Percentiles rank a stretch among this genome's conserved stretches.
Evolutionary conservation across 352 stramenopile genomes (phyloP).

Genomic region (Pythium angustatum): DNA sequence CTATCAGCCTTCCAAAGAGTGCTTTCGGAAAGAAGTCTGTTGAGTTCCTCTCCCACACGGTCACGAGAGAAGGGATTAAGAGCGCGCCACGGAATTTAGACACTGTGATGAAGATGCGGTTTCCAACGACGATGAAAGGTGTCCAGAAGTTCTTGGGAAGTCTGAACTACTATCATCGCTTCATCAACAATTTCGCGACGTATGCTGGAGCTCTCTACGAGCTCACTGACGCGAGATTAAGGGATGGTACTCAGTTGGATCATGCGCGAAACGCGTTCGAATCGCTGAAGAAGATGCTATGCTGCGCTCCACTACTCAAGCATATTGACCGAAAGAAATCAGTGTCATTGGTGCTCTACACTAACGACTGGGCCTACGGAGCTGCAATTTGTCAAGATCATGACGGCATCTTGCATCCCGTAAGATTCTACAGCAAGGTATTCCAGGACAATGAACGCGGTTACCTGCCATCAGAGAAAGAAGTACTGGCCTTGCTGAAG

Average conservation of each 20-base stretch:
- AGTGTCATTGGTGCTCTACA: slow-evolving; percentile 14
- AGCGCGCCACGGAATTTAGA: slow-evolving; percentile 1
- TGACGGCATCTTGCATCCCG: slow-evolving; percentile 5
- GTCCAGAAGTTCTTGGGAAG: slow-evolving; percentile 25
- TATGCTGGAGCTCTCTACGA: slow-evolving; percentile 15
- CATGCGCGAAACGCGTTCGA: slow-evolving; percentile 16
- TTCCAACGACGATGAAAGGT: slow-evolving; percentile 18
- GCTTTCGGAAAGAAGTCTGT: slow-evolving; percentile 19
- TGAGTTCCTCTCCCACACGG: slow-evolving; percentile 18
- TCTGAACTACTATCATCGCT: slow-evolving; percentile 22
- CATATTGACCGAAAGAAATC: slow-evolving; percentile 1
- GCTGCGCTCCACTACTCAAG: slow-evolving; percentile 2
- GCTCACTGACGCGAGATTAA: slow-evolving; percentile 9
- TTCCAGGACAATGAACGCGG: slow-evolving; percentile 9
- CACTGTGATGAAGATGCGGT: slow-evolving; percentile 8
- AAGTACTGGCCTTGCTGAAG: slow-evolving; percentile 25
- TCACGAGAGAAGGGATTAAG: neutral
- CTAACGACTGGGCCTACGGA: slow-evolving; percentile 20
- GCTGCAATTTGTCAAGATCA: slow-evolving; percentile 15
- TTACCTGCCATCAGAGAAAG: slow-evolving; percentile 13
- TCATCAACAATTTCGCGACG: slow-evolving; percentile 23
- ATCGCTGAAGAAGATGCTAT: slow-evolving; percentile 11
- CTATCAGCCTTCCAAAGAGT: slow-evolving; percentile 33
- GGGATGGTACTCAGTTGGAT: slow-evolving; percentile 2
- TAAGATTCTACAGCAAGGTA: slow-evolving; percentile 18